Conservation (phyloP, 2,329 filamentous ascomycete species). For the Arthroderma sp. region DNA sequence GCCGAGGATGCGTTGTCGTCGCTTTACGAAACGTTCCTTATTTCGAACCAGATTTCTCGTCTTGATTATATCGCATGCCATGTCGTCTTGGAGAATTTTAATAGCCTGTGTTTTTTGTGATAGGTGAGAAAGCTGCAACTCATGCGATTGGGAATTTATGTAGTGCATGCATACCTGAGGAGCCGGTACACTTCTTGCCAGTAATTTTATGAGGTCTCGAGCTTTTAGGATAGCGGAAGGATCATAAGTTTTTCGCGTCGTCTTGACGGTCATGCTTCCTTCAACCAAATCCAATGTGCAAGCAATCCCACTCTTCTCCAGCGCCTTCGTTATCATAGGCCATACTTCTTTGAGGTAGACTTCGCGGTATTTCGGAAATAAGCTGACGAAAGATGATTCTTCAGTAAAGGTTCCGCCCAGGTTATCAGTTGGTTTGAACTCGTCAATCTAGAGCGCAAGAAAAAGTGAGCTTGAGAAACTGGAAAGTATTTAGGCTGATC, state of each 20-base stretch:
- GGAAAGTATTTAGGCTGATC: background rate
- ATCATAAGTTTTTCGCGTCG: slow-evolving; percentile 81
- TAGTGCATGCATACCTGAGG: slow-evolving; percentile 43
- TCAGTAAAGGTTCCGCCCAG: slow-evolving; percentile 73
- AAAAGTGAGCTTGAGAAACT: background rate
- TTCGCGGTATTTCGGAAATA: slow-evolving; percentile 96
- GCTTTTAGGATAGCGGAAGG: slow-evolving; percentile 88
- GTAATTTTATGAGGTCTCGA: slow-evolving; percentile 82
- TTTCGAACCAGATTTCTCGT: slow-evolving; percentile 80
- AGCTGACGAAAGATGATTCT: slow-evolving; percentile 69
- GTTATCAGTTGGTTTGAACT: slow-evolving; percentile 80
- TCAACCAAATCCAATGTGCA: slow-evolving; percentile 91
- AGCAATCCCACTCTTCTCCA: slow-evolving; percentile 78
- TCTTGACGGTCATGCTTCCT: slow-evolving; percentile 93
- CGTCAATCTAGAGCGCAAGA: slow-evolving; percentile 45
- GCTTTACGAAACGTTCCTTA: slow-evolving; percentile 91
- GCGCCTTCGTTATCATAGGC: slow-evolving; percentile 74
- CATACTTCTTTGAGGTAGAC: slow-evolving; percentile 84
- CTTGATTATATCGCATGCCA: slow-evolving; percentile 92
- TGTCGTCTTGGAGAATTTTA: slow-evolving; percentile 84
- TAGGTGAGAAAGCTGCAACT: background rate
- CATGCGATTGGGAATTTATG: background rate
- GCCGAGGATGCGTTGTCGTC: slow-evolving; percentile 81
- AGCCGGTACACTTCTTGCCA: slow-evolving; percentile 81
- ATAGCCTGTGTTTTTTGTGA: slow-evolving; percentile 43